phyloP scores from a whole-genome alignment of 768 basidiomycete species.

The Agrocybe chaxingu region DNA sequence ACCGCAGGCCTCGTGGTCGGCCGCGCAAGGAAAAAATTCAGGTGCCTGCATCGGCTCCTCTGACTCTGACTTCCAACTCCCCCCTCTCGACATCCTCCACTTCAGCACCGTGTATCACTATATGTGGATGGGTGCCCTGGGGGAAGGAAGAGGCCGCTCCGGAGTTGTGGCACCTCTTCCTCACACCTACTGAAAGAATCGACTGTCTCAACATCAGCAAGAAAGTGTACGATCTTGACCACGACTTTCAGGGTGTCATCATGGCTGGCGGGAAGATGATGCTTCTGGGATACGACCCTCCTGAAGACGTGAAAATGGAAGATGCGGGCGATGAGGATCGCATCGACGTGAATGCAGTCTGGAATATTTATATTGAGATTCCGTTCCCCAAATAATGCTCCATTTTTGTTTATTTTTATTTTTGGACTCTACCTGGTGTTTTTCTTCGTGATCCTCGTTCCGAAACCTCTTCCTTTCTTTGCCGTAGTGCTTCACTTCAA shows the following conservation, averaged over 20 bases:
- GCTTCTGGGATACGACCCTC: conserved; percentile 12
- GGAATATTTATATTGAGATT: conserved; percentile 5
- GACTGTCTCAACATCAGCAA: conserved; percentile 17
- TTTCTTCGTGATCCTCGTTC: no score
- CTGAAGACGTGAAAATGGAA: not conserved
- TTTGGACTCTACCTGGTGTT: no score
- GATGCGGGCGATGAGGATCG: not conserved
- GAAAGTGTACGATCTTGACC: conserved; percentile 15
- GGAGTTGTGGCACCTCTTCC: conserved; percentile 20
- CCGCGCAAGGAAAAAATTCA: not conserved
- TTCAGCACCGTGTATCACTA: conserved; percentile 11
- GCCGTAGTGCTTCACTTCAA: no score
- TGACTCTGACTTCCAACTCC: not conserved
- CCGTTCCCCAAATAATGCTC: not conserved
- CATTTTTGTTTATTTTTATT: no score
- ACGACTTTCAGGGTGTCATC: conserved; percentile 18
- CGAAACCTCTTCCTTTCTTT: no score
- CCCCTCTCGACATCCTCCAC: not conserved
- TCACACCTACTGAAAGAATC: conserved; percentile 18
- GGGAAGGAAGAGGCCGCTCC: conserved; percentile 6
- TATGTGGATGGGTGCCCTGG: conserved; percentile 18
- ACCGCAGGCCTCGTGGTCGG: not conserved
- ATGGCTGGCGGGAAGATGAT: conserved; percentile 13
- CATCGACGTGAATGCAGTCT: not conserved
- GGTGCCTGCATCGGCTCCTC: not conserved